A percentile compares a stretch with the other conserved stretches of the same genome.
Evolutionary conservation across 2,329 filamentous ascomycete species (phyloP).

Genomic region (Hypocreales sp.): DNA sequence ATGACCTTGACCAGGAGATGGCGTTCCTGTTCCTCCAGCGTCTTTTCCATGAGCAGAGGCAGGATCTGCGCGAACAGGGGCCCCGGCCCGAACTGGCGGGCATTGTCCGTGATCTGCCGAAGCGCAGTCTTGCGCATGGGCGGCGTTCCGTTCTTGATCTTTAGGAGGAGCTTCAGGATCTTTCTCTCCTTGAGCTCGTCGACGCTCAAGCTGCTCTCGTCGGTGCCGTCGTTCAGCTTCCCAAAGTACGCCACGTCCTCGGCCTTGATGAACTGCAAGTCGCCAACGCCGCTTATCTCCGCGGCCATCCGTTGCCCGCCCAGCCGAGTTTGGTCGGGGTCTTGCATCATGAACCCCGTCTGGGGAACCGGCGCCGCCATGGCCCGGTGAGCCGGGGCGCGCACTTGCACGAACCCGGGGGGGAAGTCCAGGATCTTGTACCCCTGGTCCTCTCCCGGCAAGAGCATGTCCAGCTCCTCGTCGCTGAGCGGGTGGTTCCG

Average conservation of each 20-base stretch:
- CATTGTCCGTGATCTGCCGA: slow-evolving; percentile 94
- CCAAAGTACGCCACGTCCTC: slow-evolving; percentile 99
- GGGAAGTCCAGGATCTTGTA: slow-evolving; percentile 88
- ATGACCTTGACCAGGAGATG: slow-evolving; percentile 98
- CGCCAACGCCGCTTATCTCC: slow-evolving; percentile 89
- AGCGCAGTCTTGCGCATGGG: slow-evolving; percentile 98
- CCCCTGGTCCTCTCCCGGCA: slow-evolving; percentile 76
- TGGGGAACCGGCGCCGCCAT: slow-evolving; percentile 60
- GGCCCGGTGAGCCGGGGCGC: slow-evolving; percentile 60
- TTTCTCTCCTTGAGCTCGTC: slow-evolving; percentile 96
- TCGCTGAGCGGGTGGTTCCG: slow-evolving; percentile 78
- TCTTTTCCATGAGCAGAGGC: slow-evolving; percentile 95
- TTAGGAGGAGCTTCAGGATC: slow-evolving; percentile 91
- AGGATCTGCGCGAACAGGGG: slow-evolving; percentile 95
- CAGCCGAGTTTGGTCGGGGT: slow-evolving; percentile 68
- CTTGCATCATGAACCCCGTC: slow-evolving; percentile 92
- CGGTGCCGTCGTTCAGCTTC: slow-evolving; percentile 85
- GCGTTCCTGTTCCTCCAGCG: slow-evolving; percentile 91
- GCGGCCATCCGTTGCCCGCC: slow-evolving; percentile 85
- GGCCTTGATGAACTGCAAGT: slow-evolving; percentile 94
- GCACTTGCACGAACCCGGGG: slow-evolving; percentile 76
- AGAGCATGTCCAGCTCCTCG: slow-evolving; percentile 82
- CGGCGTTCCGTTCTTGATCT: slow-evolving; percentile 98
- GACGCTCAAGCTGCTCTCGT: slow-evolving; percentile 82
- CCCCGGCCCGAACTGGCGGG: slow-evolving; percentile 85